Evolutionary conservation across 352 stramenopile species (phyloP).

Genomic region (Pythium vanterpoolii): DNA sequence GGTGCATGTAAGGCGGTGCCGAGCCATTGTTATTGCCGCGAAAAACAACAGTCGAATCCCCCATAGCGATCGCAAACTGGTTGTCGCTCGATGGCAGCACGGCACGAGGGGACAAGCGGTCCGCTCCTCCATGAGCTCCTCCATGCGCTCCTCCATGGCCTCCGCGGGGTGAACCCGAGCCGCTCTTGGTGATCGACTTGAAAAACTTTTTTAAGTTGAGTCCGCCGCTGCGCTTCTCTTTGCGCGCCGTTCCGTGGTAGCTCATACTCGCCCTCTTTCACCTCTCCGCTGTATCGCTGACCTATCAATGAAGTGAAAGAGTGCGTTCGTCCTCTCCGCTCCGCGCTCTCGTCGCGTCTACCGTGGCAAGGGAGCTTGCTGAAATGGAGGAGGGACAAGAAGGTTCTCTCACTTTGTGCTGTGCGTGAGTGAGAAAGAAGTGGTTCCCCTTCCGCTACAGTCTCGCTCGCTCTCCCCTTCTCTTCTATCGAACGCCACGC

Average conservation of each 20-base stretch:
- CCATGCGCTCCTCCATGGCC: too few species aligned
- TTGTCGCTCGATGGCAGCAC: constrained; percentile 22
- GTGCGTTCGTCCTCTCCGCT: neutral
- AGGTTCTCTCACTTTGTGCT: neutral
- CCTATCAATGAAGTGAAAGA: neutral
- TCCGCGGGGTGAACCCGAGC: too few species aligned
- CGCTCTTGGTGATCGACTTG: constrained; percentile 21
- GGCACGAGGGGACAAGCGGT: constrained; percentile 13
- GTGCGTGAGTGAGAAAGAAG: neutral
- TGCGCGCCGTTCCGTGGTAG: constrained; percentile 6
- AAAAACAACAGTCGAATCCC: constrained; percentile 1
- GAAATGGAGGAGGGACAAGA: neutral
- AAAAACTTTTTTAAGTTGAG: constrained; percentile 26
- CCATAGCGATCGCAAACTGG: constrained; percentile 22
- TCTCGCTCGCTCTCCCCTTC: neutral
- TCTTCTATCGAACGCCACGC: constrained; percentile 13
- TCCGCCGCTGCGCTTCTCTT: constrained; percentile 20
- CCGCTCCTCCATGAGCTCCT: neutral
- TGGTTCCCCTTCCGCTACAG: neutral
- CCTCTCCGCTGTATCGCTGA: neutral
- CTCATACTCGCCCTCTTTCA: too few species aligned
- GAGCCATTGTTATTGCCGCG: constrained; percentile 13
- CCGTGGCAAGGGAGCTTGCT: neutral
- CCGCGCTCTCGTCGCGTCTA: neutral
- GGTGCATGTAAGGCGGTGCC: constrained; percentile 15